Base-by-base conservation (phyloP, 2,329 filamentous ascomycete genomes). In the Fusarium humuli region DNA sequence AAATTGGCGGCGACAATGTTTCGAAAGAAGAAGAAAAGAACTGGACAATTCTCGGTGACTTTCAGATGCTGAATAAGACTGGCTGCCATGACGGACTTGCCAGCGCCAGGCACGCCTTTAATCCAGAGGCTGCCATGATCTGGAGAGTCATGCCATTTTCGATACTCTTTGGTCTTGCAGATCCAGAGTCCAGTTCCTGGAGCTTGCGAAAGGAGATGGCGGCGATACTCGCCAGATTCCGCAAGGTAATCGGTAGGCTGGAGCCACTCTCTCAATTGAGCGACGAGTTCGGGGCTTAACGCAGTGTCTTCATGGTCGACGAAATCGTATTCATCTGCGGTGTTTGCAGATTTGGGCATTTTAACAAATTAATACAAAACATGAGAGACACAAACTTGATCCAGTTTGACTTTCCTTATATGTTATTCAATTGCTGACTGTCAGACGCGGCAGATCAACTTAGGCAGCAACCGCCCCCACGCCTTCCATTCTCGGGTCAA, bases 201-300 rank as follows among this genome's bases (percentile, higher is more conserved):
- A 10, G 73, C 66, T 32, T 75, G 69, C 2, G 74, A 74, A 4
- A 63, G 37, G 0, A 76, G 59, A 46, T 77, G 75, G 7, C 73
- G 70, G 4, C 69, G 70, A 41, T 72, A 77, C 34, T 77, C 75
- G 18, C 73, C 67, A 6, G 71, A 74, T 2, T 74, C 73, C 4
- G 72, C 70, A 3, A 75, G 64, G 32, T 76, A 77, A 29, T 77
- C 73, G 3, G 74, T 77, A 1, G 75, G 75, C 29, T 77, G 62
- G 4, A 77, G 72, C 75, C 75, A 77, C 12, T 73, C 47, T n/a
- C 71, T 67, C 30, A 75, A 49, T 14, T 57, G 13, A 18, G 58
- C 61, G 29, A 75, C n/a, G 4, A 44, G 10, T 25, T 70, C 64
- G 2, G 68, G 61, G n/a, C 50, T 68, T 11, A 70, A 6, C 2